Conservation (phyloP, 2,329 filamentous ascomycete genomes). For the Metarhizium robertsii region DNA sequence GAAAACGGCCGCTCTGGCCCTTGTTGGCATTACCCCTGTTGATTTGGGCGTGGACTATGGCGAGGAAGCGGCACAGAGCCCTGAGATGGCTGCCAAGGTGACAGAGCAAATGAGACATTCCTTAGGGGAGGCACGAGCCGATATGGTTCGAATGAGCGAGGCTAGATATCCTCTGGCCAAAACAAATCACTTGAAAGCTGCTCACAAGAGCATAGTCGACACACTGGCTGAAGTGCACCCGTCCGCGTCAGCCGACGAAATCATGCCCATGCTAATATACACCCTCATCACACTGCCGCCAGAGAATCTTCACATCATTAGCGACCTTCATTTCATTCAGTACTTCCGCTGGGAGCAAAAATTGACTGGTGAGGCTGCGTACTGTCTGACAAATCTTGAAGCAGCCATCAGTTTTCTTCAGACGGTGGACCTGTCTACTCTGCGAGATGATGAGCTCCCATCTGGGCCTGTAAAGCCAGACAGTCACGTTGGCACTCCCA, state of each 20-base stretch:
- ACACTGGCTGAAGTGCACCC: conserved; percentile 59
- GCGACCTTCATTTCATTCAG: conserved; percentile 92
- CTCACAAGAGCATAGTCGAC: conserved; percentile 92
- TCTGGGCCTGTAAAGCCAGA: conserved; percentile 55
- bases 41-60: conserved; percentile 75
- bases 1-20: conserved; percentile 77
- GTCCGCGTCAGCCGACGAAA: conserved; percentile 90
- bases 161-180: conserved; percentile 86
- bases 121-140: conserved; percentile 58
- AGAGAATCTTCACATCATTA: conserved; percentile 79
- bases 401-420: conserved; percentile 91
- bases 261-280: conserved; percentile 94
- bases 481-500: conserved; percentile 37
- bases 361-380: conserved; percentile 87
- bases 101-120: conserved; percentile 61
- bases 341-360: conserved; percentile 78
- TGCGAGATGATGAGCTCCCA: conserved; percentile 69
- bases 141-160: conserved; percentile 74
- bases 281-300: conserved; percentile 85
- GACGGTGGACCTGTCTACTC: conserved; percentile 84
- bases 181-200: conserved; percentile 75
- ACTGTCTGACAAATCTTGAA: conserved; percentile 92
- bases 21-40: conserved; percentile 84
- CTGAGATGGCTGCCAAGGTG: conserved; percentile 49
- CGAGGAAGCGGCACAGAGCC: conserved; percentile 41